Evolutionary conservation across 148 eudicot genomes (phyloP).

Genomic region (Simmondsia chinensis): DNA sequence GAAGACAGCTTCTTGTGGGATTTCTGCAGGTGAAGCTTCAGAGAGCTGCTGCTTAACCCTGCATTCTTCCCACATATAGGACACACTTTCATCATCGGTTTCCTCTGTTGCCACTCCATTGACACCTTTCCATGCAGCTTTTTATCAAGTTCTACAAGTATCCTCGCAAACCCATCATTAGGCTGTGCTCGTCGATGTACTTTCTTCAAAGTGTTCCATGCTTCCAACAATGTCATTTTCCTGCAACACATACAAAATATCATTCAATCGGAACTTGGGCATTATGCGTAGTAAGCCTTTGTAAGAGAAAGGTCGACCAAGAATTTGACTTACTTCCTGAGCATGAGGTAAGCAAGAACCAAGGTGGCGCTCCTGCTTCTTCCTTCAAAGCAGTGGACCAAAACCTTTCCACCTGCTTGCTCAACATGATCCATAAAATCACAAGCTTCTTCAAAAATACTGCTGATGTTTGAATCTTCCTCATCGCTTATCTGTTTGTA

Average conservation of each 20-base stretch:
- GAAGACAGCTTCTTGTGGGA: conserved; percentile 83
- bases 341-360: conserved; percentile 85
- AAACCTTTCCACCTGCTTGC: conserved; percentile 66
- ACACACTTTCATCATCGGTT: conserved; percentile 83
- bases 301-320: too few relatives aligned
- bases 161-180: conserved; percentile 91
- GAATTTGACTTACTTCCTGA: conserved; percentile 77
- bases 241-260: conserved; percentile 41
- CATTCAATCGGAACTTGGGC: too few relatives aligned
- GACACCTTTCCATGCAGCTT: conserved; percentile 81
- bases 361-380: conserved; percentile 93
- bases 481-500: conserved; percentile 69
- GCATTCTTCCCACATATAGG: conserved; percentile 97
- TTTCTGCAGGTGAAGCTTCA: conserved; percentile 93
- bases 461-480: conserved; percentile 77
- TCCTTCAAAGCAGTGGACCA: conserved; percentile 99
- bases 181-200: conserved; percentile 96
- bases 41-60: conserved; percentile 90
- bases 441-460: conserved; percentile 76
- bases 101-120: conserved; percentile 97
- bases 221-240: conserved; percentile 63
- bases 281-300: too few relatives aligned
- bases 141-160: conserved; percentile 63
- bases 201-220: conserved; percentile 77
- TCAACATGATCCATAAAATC: conserved; percentile 67